Percentiles rank a stretch among this genome's conserved stretches.
These are phyloP conservation scores for Fusarium graminum DNA, from an alignment of 2,329 filamentous ascomycete genomes.

Conservation along the genomic window DNA sequence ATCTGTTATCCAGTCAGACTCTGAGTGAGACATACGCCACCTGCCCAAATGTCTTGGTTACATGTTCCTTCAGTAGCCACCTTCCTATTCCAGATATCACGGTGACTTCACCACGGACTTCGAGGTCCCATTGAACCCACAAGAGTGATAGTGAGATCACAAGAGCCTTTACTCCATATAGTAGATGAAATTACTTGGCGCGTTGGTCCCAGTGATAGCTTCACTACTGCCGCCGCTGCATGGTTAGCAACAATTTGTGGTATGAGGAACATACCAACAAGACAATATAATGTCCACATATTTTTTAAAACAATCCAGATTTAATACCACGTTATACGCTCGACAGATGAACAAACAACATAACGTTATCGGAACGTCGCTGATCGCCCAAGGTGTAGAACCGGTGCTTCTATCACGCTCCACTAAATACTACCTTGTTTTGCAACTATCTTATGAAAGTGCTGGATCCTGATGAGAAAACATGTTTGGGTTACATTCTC, in stretches of 20 bases:
- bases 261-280: neutral
- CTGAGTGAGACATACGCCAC: slow-evolving; percentile 28
- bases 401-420: slow-evolving; percentile 22
- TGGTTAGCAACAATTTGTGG: neutral
- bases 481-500: neutral
- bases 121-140: slow-evolving; percentile 17
- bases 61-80: slow-evolving; percentile 9
- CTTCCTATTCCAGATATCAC: slow-evolving; percentile 16
- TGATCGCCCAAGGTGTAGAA: neutral
- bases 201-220: neutral
- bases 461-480: neutral
- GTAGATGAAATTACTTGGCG: neutral
- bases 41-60: slow-evolving; percentile 19
- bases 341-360: rapidly evolving
- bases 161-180: neutral
- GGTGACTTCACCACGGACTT: neutral
- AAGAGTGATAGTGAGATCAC: slow-evolving; percentile 4
- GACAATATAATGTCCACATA: neutral
- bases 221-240: neutral
- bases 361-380: neutral
- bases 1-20: slow-evolving; percentile 2
- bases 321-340: rapidly evolving
- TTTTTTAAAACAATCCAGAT: neutral
- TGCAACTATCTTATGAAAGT: slow-evolving; percentile 6
- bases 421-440: slow-evolving; percentile 17